Evolutionary conservation across 1,139 yeast species (phyloP).

Genomic region (Ashbya aceris): DNA sequence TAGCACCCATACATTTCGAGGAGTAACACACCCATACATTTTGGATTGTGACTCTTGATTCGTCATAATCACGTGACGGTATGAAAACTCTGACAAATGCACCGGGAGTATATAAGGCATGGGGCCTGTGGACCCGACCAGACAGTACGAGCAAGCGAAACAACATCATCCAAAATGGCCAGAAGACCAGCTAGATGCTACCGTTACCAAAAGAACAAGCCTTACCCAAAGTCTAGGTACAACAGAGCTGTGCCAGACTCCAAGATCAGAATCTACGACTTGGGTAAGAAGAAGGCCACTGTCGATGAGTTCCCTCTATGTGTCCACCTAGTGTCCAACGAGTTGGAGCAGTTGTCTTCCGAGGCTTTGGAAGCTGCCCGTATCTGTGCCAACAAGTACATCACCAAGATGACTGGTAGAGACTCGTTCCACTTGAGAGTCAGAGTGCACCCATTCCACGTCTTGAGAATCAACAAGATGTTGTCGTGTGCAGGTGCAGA

Average conservation of each 20-base stretch:
- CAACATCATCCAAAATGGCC: constrained; percentile 69
- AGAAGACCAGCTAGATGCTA: constrained; percentile 99
- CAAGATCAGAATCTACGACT: constrained; percentile 97
- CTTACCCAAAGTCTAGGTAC: constrained; percentile 99
- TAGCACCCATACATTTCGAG: neutral
- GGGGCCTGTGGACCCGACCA: neutral
- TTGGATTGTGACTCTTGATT: neutral
- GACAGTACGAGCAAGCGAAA: neutral
- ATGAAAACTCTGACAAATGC: neutral
- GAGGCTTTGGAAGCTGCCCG: constrained; percentile 99
- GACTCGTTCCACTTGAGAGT: constrained; percentile 99
- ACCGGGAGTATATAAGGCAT: neutral
- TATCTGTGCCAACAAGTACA: constrained; percentile 99
- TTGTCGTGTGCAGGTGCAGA: constrained; percentile 99
- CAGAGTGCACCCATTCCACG: constrained; percentile 99
- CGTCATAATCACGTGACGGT: neutral
- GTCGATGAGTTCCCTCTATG: constrained; percentile 99
- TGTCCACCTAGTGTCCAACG: constrained; percentile 98
- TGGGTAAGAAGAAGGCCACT: constrained; percentile 99
- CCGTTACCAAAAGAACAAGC: constrained; percentile 99
- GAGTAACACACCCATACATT: neutral
- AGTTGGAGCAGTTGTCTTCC: constrained; percentile 96
- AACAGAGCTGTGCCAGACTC: constrained; percentile 99
- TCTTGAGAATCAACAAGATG: constrained; percentile 99
- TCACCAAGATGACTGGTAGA: constrained; percentile 96